Evolutionary conservation across 345 rosid genomes (phyloP), one percentile per base, ranked within the genome.

Genomic region (Citropsis articulata): DNA sequence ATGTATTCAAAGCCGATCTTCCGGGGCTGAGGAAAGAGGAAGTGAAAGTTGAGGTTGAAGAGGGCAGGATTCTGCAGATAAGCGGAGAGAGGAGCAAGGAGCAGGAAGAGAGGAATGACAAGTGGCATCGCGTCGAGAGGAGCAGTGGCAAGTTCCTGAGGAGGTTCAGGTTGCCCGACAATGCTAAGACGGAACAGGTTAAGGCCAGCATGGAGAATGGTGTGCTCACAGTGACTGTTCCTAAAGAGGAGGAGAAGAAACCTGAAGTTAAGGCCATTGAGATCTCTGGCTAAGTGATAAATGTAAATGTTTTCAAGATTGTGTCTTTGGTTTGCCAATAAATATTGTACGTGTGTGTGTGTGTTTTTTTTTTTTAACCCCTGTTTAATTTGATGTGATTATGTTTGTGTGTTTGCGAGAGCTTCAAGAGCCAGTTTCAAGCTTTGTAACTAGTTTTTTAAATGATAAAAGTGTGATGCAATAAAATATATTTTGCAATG

Each of bases 171-270:
- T 73, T 85, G 72, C 88, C 90, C 0, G 85, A 87, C 66, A 75
- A 85, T 77, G 84, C 82, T 1, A 81, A 77, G 71, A 14, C 73
- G 72, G 86, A 86, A 16, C 82, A 85, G 74, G 82, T 87, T 13
- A 89, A 86, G 59, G 91, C 92, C 1, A 82, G 78, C 1, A 86
- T 86, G 91, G 91, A 88, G 83, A 88, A 85, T 25, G 91, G 93
- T 45, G 88, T 86, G 75, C 91, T 89, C 30, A 82, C 85, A 0
- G 80, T 89, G 21, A 69, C 56, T 50, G 86, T 88, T 35, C 90
- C 91, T 0, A 86, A 85, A 66, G 78, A 72, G 66, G 80, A 81
- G 57, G 85, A 71, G 57, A 83, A 83, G 80, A 81, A 75, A 25
- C 83, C 85, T 9, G 80, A 78, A 61, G 85, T 86, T 5, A 91